A percentile compares a stretch with the other conserved stretches of the same genome.
Evolutionary conservation across 2,329 filamentous ascomycete genomes (phyloP).

Genomic region (Colletotrichum noveboracense): DNA sequence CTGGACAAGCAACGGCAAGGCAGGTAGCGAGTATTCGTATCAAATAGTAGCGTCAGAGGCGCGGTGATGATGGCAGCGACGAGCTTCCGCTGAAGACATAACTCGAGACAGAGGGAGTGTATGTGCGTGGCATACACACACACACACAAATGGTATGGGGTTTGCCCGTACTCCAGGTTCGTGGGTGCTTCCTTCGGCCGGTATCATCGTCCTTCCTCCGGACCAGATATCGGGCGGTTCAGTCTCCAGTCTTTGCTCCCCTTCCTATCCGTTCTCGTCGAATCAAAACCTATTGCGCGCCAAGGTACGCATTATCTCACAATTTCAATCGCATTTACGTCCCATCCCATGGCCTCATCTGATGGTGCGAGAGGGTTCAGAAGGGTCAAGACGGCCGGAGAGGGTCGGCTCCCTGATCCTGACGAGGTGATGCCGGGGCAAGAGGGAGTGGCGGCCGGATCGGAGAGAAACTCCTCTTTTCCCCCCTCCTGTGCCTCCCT

Average conservation of each 20-base stretch:
- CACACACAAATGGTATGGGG: not conserved
- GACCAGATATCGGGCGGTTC: not conserved
- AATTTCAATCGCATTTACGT: slow-evolving; percentile 6
- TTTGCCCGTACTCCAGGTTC: not conserved
- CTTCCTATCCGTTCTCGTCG: not conserved
- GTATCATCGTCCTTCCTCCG: not conserved
- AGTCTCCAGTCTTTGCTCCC: not conserved
- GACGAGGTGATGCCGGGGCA: not conserved
- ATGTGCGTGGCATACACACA: not conserved
- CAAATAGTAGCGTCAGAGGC: not conserved
- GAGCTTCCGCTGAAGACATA: not conserved
- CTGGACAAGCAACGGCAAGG: not conserved
- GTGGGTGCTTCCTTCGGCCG: not conserved
- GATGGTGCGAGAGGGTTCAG: not conserved
- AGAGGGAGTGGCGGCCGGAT: not conserved
- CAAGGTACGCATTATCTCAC: not conserved
- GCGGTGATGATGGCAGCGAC: not conserved
- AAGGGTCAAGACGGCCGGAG: not conserved
- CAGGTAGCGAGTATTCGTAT: not conserved
- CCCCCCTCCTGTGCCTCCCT: not conserved
- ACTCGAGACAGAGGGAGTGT: not conserved
- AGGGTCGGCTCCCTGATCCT: not conserved
- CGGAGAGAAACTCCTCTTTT: not conserved
- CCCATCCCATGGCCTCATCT: not conserved
- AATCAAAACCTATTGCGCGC: not conserved